A percentile compares a stretch with the other conserved stretches of the same genome.
Conservation (phyloP, 352 stramenopile species). For the Globisporangium recalcitrans region DNA sequence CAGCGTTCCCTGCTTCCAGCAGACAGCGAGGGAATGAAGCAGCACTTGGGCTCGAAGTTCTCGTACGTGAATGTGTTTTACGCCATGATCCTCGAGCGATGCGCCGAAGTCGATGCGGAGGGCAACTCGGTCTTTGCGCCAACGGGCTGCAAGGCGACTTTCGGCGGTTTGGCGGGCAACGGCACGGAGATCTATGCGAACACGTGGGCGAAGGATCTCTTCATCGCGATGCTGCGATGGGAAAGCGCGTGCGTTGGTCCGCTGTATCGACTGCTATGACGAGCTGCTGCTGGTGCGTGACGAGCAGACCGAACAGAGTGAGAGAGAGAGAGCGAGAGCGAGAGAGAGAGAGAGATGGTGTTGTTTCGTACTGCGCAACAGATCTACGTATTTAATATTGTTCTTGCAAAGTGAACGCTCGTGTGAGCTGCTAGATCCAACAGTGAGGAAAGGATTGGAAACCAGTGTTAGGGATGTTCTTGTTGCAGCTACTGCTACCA, state of each 20-base stretch:
- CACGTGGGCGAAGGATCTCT: conserved; percentile 21
- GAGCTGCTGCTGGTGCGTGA: too few relatives aligned
- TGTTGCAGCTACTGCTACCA: too few relatives aligned
- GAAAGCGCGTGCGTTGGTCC: conserved; percentile 20
- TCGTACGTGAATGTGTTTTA: conserved; percentile 25
- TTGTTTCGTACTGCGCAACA: too few relatives aligned
- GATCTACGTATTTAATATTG: too few relatives aligned
- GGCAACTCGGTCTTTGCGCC: not conserved
- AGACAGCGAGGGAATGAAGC: conserved; percentile 6
- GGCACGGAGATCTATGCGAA: conserved; percentile 20
- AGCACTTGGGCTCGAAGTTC: conserved; percentile 9
- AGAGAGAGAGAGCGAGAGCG: too few relatives aligned
- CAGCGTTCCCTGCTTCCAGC: conserved; percentile 19
- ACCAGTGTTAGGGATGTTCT: too few relatives aligned
- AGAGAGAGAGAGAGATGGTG: too few relatives aligned
- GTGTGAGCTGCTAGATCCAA: too few relatives aligned
- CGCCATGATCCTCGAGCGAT: conserved; percentile 18
- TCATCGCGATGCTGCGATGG: conserved; percentile 23
- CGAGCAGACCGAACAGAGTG: too few relatives aligned
- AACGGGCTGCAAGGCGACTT: conserved; percentile 17
- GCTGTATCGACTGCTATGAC: conserved; percentile 21
- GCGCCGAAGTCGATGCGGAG: not conserved
- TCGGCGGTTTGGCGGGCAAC: conserved; percentile 21
- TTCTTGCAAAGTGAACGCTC: too few relatives aligned
- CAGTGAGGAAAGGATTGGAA: too few relatives aligned